Base-by-base conservation (phyloP, 1,284 basidiomycete species). In the Flammula alnicola region DNA sequence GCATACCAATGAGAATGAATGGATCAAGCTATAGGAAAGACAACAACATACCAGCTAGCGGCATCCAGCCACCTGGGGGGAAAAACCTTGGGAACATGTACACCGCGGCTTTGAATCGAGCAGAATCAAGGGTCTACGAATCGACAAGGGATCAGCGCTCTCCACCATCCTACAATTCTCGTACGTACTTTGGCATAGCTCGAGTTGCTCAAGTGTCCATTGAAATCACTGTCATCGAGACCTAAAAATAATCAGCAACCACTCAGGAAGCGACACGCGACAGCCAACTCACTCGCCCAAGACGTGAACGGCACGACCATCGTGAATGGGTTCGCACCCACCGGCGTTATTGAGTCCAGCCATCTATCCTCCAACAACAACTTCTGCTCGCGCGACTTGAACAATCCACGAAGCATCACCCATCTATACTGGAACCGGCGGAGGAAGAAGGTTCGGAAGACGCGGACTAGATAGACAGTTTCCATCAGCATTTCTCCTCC, bases 201-300 rank as follows among this genome's bases (percentile, higher is more conserved):
- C 0, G 87, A 90, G 61, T 91, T 91, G 61, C 84, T 88, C 48
- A 91, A 71, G 62, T 91, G 88, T 11, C 77, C 66, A 61, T 86
- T 80, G 63, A 83, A 83, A 66, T 91, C 89, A 41, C 77, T 77
- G 43, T 91, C 88, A 57, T 90, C 87, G 7, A 83, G 63, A 49
- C 75, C 87, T 85, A 44, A 47, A 29, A 9, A 19, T 10, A 8
- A 20, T 31, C 10, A 45, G 46, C 29, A 42, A 52, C 25, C 9
- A 31, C 20, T 11, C 6, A 33, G 31, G 29, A 14, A 14, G 10
- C 3, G 11, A 42, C 19, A 30, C 7, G 5, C n/a, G 37, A 17
- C 3, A 37, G 14, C 33, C 10, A 10, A 78, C 83, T 59, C 55
- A 85, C 87, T 78, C 12, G 83, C 81, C 75, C 81, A 80, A 0